Percentiles rank a stretch among this genome's conserved stretches.
phyloP scores from a whole-genome alignment of 2,329 filamentous ascomycete species.

The Clathrospora elynae region DNA sequence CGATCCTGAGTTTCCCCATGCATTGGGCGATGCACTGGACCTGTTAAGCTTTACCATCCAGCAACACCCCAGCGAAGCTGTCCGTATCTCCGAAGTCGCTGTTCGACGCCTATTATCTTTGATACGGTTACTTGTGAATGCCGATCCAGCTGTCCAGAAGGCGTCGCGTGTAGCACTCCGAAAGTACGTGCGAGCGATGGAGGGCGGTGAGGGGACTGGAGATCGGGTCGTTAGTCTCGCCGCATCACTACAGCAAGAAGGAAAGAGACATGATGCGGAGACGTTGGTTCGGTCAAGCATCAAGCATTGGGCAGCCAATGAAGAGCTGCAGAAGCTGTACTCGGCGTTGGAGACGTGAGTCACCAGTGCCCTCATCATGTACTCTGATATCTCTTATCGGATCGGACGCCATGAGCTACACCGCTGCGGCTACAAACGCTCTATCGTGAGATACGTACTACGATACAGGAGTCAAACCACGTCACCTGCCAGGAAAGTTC shows the following conservation, averaged over 20 bases:
- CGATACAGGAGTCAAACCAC: conserved; percentile 20
- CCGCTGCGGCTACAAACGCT: conserved; percentile 25
- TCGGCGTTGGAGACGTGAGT: conserved; percentile 32
- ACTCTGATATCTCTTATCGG: conserved; percentile 21
- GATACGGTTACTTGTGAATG: conserved; percentile 48
- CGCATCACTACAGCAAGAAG: conserved; percentile 31
- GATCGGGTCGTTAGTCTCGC: conserved; percentile 33
- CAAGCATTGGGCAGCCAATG: conserved; percentile 40
- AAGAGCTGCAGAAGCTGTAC: conserved; percentile 33
- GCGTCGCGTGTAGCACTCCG: conserved; percentile 55
- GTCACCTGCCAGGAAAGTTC: conserved; percentile 24
- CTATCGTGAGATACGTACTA: conserved; percentile 20
- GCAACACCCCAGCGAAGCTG: conserved; percentile 40
- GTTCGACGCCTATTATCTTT: conserved; percentile 57
- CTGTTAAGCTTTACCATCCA: conserved; percentile 61
- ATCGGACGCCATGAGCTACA: conserved; percentile 23
- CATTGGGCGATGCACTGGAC: conserved; percentile 68
- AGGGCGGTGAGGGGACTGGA: conserved; percentile 29
- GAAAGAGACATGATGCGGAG: conserved; percentile 35
- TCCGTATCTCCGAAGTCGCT: conserved; percentile 53
- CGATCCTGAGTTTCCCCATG: conserved; percentile 73
- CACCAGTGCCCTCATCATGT: no score
- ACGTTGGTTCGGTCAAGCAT: conserved; percentile 31
- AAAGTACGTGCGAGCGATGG: conserved; percentile 41
- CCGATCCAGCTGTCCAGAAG: conserved; percentile 60